Evolutionary conservation across 352 stramenopile genomes (phyloP), one percentile per base, ranked within the genome.

Genomic region (Phytopythium montanum): DNA sequence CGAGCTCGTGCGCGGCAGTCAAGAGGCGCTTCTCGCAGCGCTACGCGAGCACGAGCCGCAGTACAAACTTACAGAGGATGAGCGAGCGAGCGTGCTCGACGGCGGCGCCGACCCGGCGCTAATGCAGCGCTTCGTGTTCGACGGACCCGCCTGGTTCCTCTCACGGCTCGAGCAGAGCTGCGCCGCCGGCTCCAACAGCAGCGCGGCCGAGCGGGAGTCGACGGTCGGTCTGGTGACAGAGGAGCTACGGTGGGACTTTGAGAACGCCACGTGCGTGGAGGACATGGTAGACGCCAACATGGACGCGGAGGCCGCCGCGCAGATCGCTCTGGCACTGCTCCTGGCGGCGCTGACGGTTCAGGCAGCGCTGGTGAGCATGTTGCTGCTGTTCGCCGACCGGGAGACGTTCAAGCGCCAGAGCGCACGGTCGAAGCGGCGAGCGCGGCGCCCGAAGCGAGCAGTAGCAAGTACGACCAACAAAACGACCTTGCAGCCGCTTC

Each of bases 121-220:
- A 8, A 70, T 70, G 25, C 76, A 87, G 13, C 66, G 76, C 12
- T 84, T 87, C 46, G 50, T 81, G 7, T 63, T 84, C 23, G 76
- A 88, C 46, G 74, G 66, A 5, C 76, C 75, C 7, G 60, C 62
- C 49, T 60, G 60, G 50, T 88, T 85, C 31, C 60, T 88, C 2
- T 56, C 59, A 2, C 84, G 72, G 72, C 29, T 88, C 12, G 50
- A 67, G 26, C 12, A 19, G 0, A 62, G 68, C 25, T 88, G 79
- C 26, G 26, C 42, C 8, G n/a, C 2, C 13, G 5, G 31, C 5
- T 3, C 33, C 26, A 18, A 21, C 25, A 36, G 39, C 25, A 25
- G 6, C 16, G 25, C 29, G 5, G 21, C 25, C 14, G 66, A 56
- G 18, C 29, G 34, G 3, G 56, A 34, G 19, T 3, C 14, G 18